phyloP scores from a whole-genome alignment of 1,139 yeast genomes.

The Magnusiomyces suaveolens region DNA sequence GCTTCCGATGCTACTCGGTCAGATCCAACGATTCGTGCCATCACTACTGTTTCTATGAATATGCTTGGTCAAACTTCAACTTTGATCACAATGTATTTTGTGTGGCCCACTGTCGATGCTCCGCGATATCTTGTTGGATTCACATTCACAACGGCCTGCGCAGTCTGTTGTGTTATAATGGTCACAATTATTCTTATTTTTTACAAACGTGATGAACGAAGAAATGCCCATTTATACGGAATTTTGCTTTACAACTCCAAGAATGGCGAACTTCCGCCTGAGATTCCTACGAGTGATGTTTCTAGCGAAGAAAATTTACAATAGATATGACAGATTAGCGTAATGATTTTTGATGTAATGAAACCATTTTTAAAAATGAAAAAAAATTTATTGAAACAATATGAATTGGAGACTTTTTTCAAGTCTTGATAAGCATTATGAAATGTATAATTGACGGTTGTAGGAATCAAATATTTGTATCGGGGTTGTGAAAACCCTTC shows the following conservation, averaged over 20 bases:
- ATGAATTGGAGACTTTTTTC: no score
- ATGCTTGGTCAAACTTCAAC: slow-evolving; percentile 31
- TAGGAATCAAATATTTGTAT: no score
- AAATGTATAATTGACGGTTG: no score
- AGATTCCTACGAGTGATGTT: no score
- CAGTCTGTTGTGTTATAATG: slow-evolving; percentile 37
- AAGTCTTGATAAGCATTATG: no score
- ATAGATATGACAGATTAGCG: no score
- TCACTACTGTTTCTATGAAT: slow-evolving; percentile 34
- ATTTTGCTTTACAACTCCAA: slow-evolving; percentile 18
- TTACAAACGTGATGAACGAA: slow-evolving; percentile 50
- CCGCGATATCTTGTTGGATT: slow-evolving; percentile 46
- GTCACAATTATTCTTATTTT: slow-evolving; percentile 46
- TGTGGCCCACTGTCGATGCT: slow-evolving; percentile 43
- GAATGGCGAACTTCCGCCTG: slow-evolving; percentile 9
- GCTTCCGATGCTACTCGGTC: slow-evolving; percentile 16
- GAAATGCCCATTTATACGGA: slow-evolving; percentile 44
- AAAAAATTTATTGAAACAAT: no score
- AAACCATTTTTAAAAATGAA: no score
- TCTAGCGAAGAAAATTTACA: no score
- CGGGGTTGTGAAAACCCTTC: no score
- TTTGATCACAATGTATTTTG: slow-evolving; percentile 18
- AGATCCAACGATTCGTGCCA: slow-evolving; percentile 34
- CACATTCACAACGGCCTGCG: slow-evolving; percentile 45
- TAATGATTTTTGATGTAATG: no score